Percentiles rank a stretch among this genome's conserved stretches.
Evolutionary conservation across 2,329 filamentous ascomycete genomes (phyloP).

Genomic region (Trichoderma lentiforme): DNA sequence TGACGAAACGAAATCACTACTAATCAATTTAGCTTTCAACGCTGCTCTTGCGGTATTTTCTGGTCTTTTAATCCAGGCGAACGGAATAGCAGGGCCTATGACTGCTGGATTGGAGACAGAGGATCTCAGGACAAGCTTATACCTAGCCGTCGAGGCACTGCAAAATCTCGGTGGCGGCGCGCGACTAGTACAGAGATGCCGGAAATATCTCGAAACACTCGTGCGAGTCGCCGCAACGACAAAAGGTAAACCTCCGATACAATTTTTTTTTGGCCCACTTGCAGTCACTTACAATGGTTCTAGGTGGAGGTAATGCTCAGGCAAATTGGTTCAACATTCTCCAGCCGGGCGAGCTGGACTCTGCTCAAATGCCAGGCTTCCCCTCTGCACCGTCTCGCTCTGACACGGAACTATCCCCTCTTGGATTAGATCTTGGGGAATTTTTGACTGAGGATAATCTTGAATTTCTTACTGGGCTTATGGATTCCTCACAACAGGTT

Average conservation of each 20-base stretch:
- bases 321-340: slow-evolving; percentile 5
- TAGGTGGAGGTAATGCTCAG: background rate
- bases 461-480: background rate
- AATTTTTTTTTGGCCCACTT: background rate
- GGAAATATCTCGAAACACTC: slow-evolving; percentile 7
- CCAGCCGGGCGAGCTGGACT: background rate
- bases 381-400: background rate
- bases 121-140: background rate
- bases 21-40: background rate
- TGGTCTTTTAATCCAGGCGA: background rate
- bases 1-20: background rate
- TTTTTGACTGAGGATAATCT: slow-evolving; percentile 10
- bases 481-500: background rate
- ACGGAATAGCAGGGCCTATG: background rate
- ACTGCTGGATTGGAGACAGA: background rate
- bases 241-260: background rate
- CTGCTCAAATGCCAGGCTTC: background rate
- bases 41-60: background rate
- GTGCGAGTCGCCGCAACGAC: slow-evolving; percentile 3
- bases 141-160: background rate
- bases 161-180: background rate
- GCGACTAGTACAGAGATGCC: background rate
- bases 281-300: background rate
- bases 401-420: background rate
- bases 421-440: slow-evolving; percentile 1